A percentile compares a stretch with the other conserved stretches of the same genome.
These are phyloP conservation scores for Termitomyces sp. DNA, from an alignment of 768 basidiomycete genomes.

Conservation along the genomic window DNA sequence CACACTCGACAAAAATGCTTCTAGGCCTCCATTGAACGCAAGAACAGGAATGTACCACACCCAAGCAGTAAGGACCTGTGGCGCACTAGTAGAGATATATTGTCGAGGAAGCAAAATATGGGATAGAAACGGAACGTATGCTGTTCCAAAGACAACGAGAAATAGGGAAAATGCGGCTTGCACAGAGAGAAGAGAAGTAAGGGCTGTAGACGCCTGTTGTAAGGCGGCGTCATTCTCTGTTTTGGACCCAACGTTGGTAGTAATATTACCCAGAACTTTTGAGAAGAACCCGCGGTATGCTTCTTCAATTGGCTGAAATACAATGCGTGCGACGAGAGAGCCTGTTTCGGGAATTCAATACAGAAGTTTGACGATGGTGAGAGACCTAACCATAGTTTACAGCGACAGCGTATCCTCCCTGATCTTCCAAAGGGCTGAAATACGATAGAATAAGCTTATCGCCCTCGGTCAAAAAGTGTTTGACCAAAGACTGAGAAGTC, in stretches of 20 bases:
- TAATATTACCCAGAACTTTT: constrained; percentile 37
- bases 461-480: constrained; percentile 94
- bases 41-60: constrained; percentile 87
- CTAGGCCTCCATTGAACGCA: constrained; percentile 86
- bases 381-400: constrained; percentile 81
- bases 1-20: constrained; percentile 85
- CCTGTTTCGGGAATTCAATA: constrained; percentile 43
- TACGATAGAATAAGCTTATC: constrained; percentile 88
- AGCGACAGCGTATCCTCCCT: constrained; percentile 94
- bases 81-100: constrained; percentile 77
- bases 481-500: constrained; percentile 86
- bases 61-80: constrained; percentile 74
- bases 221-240: constrained; percentile 21
- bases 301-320: constrained; percentile 97
- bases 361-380: too few relatives aligned
- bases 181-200: constrained; percentile 59
- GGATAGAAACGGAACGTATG: constrained; percentile 69
- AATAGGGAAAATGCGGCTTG: constrained; percentile 69
- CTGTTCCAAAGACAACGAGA: constrained; percentile 69
- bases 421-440: constrained; percentile 80
- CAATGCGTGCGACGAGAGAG: constrained; percentile 85
- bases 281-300: constrained; percentile 89
- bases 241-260: constrained; percentile 12
- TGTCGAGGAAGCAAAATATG: constrained; percentile 67
- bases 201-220: constrained; percentile 43